Evolutionary conservation across 2,329 filamentous ascomycete genomes (phyloP).

Genomic region (Colletotrichum phormii): DNA sequence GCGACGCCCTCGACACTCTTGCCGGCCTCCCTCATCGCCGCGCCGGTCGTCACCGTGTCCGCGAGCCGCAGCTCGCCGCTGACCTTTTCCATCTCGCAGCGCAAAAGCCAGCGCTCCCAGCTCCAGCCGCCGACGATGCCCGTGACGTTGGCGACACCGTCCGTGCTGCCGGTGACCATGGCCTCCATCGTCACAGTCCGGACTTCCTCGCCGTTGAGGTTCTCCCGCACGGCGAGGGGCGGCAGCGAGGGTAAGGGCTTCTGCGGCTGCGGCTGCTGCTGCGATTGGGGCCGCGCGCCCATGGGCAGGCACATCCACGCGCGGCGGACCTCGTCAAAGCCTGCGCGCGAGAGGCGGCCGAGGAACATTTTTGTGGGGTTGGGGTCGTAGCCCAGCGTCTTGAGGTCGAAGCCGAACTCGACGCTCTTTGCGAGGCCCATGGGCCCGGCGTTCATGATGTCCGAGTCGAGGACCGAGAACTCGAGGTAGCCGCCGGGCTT

Average conservation of each 20-base stretch:
- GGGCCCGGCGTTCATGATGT: conserved; percentile 86
- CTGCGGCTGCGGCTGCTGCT: conserved; percentile 40
- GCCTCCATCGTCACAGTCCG: conserved; percentile 69
- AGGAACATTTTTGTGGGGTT: conserved; percentile 85
- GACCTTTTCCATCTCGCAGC: conserved; percentile 83
- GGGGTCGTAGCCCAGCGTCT: conserved; percentile 90
- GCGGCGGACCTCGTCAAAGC: conserved; percentile 84
- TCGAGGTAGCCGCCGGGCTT: conserved; percentile 95
- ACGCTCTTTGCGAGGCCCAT: conserved; percentile 85
- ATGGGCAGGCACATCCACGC: conserved; percentile 92
- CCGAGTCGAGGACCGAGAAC: conserved; percentile 89
- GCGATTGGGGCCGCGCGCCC: conserved; percentile 64
- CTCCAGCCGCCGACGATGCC: conserved; percentile 88
- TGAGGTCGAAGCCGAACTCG: conserved; percentile 91
- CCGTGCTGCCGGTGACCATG: conserved; percentile 71
- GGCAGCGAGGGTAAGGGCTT: conserved; percentile 39
- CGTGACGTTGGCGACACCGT: conserved; percentile 78
- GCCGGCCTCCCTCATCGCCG: conserved; percentile 66
- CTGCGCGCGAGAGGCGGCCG: conserved; percentile 76
- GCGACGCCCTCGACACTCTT: conserved; percentile 71
- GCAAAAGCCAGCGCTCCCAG: conserved; percentile 97
- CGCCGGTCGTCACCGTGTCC: conserved; percentile 63
- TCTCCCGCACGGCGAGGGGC: conserved; percentile 43
- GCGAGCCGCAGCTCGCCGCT: conserved; percentile 73
- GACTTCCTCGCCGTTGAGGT: conserved; percentile 53